Conservation (phyloP, 2,329 filamentous ascomycete genomes). For the Cladosporium sp. region DNA sequence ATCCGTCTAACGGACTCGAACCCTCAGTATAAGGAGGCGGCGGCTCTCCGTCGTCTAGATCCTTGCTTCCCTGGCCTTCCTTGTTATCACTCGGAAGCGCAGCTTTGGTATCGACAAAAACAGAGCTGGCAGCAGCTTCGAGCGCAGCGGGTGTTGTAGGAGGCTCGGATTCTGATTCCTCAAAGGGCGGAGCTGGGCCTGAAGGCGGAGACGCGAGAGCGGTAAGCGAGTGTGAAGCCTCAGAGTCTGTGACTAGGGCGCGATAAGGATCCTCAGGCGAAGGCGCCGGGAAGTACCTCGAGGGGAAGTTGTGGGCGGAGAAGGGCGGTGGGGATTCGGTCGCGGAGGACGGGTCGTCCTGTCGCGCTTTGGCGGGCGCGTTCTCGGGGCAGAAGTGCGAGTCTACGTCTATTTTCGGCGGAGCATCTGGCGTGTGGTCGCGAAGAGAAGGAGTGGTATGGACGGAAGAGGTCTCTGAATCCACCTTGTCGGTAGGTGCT, state of each 20-base stretch:
- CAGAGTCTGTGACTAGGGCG: conserved; percentile 33
- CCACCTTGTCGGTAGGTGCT: conserved; percentile 22
- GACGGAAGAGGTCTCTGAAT: conserved; percentile 30
- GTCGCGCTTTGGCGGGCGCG: conserved; percentile 11
- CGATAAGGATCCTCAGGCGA: conserved; percentile 46
- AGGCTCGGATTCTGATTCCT: conserved; percentile 27
- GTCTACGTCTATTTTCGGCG: conserved; percentile 28
- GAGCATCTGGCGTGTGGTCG: conserved; percentile 19
- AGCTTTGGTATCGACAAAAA: conserved; percentile 74
- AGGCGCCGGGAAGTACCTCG: conserved; percentile 55
- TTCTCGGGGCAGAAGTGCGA: conserved; percentile 25
- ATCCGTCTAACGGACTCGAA: conserved; percentile 83
- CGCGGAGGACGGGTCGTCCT: conserved; percentile 28
- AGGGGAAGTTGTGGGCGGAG: conserved; percentile 60
- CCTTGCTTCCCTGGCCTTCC: conserved; percentile 68
- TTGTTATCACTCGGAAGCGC: conserved; percentile 80
- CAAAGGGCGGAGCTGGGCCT: conserved; percentile 46
- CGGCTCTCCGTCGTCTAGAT: conserved; percentile 76
- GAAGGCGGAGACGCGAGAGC: conserved; percentile 40
- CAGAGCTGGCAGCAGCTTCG: conserved; percentile 46
- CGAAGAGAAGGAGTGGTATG: conserved; percentile 31
- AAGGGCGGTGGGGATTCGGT: conserved; percentile 60
- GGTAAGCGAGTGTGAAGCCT: conserved; percentile 38
- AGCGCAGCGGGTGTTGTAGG: conserved; percentile 28
- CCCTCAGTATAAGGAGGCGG: conserved; percentile 96